Evolutionary conservation across 2,329 filamentous ascomycete genomes (phyloP).

Genomic region (Cytospora piceicola): DNA sequence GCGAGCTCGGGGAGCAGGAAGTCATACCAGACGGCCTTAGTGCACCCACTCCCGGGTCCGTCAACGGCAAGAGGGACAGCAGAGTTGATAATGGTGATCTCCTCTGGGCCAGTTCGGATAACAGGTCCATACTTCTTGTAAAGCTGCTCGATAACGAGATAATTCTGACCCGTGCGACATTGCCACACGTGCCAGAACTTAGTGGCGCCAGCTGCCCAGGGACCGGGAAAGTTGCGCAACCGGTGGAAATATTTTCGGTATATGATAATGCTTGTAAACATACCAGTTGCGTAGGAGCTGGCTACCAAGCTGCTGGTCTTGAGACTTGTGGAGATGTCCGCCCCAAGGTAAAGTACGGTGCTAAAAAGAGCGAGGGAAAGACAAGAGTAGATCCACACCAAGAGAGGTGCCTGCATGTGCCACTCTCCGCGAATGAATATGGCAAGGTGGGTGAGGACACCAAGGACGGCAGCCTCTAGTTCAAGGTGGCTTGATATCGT

Average conservation of each 20-base stretch:
- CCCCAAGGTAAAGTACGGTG: background rate
- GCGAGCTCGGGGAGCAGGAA: slow-evolving; percentile 32
- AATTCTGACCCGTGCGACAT: slow-evolving; percentile 28
- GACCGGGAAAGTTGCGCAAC: background rate
- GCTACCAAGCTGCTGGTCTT: background rate
- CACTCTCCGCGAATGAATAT: background rate
- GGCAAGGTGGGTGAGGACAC: background rate
- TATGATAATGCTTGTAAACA: background rate
- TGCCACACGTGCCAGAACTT: slow-evolving; percentile 25
- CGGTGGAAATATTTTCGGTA: background rate
- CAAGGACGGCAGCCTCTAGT: background rate
- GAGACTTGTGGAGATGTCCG: background rate
- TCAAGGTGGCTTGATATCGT: background rate
- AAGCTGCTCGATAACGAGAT: slow-evolving; percentile 33
- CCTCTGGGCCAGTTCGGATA: slow-evolving; percentile 34
- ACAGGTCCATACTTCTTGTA: slow-evolving; percentile 31
- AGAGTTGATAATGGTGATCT: slow-evolving; percentile 34
- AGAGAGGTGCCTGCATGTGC: background rate
- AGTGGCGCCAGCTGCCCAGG: slow-evolving; percentile 1
- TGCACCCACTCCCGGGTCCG: slow-evolving; percentile 29
- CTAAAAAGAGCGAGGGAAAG: background rate
- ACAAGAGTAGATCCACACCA: background rate
- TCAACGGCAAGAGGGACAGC: slow-evolving; percentile 25
- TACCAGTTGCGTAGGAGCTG: background rate
- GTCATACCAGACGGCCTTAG: slow-evolving; percentile 35